phyloP scores from a whole-genome alignment of 225 moss, liverwort and hornwort genomes.

The Pleurozium schreberi region DNA sequence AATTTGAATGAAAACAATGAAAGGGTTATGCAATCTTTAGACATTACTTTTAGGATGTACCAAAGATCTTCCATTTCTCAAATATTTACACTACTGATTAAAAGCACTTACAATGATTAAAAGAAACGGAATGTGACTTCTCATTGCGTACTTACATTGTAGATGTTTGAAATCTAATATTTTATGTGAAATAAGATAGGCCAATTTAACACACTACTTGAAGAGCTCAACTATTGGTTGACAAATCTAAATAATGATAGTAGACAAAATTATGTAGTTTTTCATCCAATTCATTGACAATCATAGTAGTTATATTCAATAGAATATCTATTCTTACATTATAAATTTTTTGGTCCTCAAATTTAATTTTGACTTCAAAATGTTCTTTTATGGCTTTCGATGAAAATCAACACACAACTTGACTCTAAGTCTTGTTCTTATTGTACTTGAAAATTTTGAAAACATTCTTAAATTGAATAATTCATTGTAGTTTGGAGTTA shows the following conservation, averaged over 20 bases:
- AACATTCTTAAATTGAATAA: neutral
- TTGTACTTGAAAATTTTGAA: neutral
- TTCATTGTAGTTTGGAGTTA: neutral
- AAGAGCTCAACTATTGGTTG: neutral
- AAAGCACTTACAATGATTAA: neutral
- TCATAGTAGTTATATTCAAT: neutral
- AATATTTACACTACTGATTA: neutral
- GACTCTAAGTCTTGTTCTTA: too few relatives aligned
- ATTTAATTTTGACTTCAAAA: neutral
- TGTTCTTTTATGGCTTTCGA: neutral
- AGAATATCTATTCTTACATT: too few relatives aligned
- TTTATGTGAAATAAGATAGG: neutral
- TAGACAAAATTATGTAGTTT: neutral
- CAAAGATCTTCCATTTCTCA: neutral
- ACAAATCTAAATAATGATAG: neutral
- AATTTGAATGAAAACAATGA: neutral
- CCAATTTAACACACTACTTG: neutral
- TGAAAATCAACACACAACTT: neutral
- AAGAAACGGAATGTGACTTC: fast-evolving
- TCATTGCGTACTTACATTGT: neutral
- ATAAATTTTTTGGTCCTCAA: too few relatives aligned
- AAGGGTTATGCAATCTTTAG: neutral
- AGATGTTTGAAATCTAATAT: too few relatives aligned
- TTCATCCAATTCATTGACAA: neutral
- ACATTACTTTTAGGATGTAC: neutral